A percentile compares a stretch with the other conserved stretches of the same genome.
Conservation (phyloP, 1,139 yeast species). For the Diutina pseudorugosa region DNA sequence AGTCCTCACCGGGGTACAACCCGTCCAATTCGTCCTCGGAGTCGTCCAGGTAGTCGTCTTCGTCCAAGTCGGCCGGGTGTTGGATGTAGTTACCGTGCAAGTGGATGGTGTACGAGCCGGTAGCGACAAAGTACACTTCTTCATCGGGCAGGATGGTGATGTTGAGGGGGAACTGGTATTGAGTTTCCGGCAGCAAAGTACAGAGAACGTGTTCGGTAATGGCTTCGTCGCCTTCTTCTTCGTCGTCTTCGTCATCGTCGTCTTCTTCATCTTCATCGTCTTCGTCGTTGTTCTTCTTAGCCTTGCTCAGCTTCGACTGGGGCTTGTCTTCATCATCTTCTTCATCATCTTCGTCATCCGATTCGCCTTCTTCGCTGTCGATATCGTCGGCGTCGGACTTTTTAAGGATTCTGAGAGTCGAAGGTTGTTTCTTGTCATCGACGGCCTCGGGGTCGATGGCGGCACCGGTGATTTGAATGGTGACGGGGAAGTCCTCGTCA, state of each 20-base stretch:
- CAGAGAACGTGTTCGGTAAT: constrained; percentile 73
- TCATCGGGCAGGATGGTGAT: constrained; percentile 87
- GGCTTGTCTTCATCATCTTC: constrained; percentile 18
- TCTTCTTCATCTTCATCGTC: constrained; percentile 40
- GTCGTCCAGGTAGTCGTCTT: constrained; percentile 42
- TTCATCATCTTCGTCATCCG: constrained; percentile 35
- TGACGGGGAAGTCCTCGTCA: constrained; percentile 75
- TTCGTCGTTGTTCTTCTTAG: constrained; percentile 17
- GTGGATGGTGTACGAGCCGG: constrained; percentile 91
- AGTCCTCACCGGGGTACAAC: constrained; percentile 46
- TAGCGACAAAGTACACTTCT: constrained; percentile 85
- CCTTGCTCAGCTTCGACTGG: constrained; percentile 11
- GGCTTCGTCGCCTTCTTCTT: constrained; percentile 39
- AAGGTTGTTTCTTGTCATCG: constrained; percentile 74
- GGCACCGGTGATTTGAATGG: constrained; percentile 87
- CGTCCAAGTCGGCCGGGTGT: constrained; percentile 58
- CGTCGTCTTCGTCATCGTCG: constrained; percentile 50
- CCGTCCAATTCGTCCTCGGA: constrained; percentile 84
- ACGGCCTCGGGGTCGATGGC: constrained; percentile 83
- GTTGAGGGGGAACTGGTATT: constrained; percentile 85
- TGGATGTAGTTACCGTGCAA: constrained; percentile 91
- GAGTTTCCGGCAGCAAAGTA: constrained; percentile 77
- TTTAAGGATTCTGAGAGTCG: constrained; percentile 82
- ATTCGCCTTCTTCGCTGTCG: constrained; percentile 44
- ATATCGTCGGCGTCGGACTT: constrained; percentile 36